Conservation (phyloP, 1,139 yeast species). For the Pichia sp. region DNA sequence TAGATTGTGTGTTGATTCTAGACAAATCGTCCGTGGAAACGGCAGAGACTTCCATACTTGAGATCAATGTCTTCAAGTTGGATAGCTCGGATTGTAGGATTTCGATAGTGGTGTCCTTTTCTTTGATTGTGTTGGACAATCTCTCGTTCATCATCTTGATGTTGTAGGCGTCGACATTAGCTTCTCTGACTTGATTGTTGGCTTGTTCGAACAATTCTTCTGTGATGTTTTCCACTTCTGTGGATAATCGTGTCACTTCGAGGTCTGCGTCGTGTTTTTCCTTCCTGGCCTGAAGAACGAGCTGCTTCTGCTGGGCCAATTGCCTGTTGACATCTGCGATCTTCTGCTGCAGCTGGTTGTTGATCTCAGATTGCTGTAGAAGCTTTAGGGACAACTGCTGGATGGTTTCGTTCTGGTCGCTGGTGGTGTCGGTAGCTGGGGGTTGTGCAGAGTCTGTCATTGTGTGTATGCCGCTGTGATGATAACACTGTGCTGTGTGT, state of each 20-base stretch:
- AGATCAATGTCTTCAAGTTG: constrained; percentile 62
- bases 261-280: constrained; percentile 48
- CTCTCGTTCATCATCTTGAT: constrained; percentile 45
- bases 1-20: too few relatives aligned
- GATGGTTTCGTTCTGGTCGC: constrained; percentile 6
- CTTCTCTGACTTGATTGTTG: constrained; percentile 73
- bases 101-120: constrained; percentile 67
- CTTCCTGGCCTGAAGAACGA: constrained; percentile 14
- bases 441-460: too few relatives aligned
- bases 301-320: constrained; percentile 28
- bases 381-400: constrained; percentile 26
- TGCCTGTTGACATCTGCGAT: constrained; percentile 36
- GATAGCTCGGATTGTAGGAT: constrained; percentile 66
- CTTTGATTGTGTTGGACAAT: constrained; percentile 64
- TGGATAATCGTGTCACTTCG: constrained; percentile 41
- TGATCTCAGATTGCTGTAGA: constrained; percentile 27
- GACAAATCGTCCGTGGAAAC: too few relatives aligned
- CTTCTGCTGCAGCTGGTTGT: constrained; percentile 28
- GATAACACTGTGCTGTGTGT: too few relatives aligned
- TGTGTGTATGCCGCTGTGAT: not conserved
- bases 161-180: constrained; percentile 44
- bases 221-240: constrained; percentile 76
- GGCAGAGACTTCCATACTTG: constrained; percentile 4
- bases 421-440: not conserved
- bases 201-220: constrained; percentile 75